Base-by-base conservation (phyloP, 768 basidiomycete genomes). In the Pleurotus eryngii region DNA sequence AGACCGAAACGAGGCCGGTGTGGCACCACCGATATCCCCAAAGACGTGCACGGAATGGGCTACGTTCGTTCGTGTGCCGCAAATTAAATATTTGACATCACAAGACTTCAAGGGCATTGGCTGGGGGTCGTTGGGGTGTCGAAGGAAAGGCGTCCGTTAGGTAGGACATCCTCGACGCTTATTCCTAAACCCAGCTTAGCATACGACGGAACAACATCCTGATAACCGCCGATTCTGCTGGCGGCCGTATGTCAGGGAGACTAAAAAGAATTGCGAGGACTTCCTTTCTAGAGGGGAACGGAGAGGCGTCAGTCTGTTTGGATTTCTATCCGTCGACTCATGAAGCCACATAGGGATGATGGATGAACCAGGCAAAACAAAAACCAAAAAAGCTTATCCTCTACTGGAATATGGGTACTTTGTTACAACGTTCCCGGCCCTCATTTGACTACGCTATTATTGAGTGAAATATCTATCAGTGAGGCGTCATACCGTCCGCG, bases 141-240 rank as follows among this genome's bases (percentile, higher is more conserved):
- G n/a, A n/a, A 43, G 69, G 4, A 64, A 61, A 26, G 67, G 64
- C 2, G 66, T n/a, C n/a, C n/a, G n/a, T n/a, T 70, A 14, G 68
- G n/a, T n/a, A 69, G 42, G 64, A 67, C 8, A 46, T 62, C 12
- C 51, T 69, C 8, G 61, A 68, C 2, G 42, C 49, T 7, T 63
- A 58, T n/a, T 54, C 64, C 60, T 3, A 5, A n/a, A n/a, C n/a
- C 48, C 9, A 20, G 20, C n/a, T 45, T 4, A 24, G 5, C n/a
- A 7, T n/a, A 20, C 15, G 26, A 53, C 7, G 14, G 11, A 39
- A 18, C 39, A n/a, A 20, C 20, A 20, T 20, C 20, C 20, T 27
- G n/a, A 1, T 18, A 35, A n/a, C 53, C 27, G 53, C 43, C 26
- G n/a, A 55, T 55, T 14, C 24, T 15, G 27, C 38, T 37, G 30